These are phyloP conservation scores for Malassezia brasiliensis DNA, from an alignment of 1,284 basidiomycete species.

Conservation along the genomic window DNA sequence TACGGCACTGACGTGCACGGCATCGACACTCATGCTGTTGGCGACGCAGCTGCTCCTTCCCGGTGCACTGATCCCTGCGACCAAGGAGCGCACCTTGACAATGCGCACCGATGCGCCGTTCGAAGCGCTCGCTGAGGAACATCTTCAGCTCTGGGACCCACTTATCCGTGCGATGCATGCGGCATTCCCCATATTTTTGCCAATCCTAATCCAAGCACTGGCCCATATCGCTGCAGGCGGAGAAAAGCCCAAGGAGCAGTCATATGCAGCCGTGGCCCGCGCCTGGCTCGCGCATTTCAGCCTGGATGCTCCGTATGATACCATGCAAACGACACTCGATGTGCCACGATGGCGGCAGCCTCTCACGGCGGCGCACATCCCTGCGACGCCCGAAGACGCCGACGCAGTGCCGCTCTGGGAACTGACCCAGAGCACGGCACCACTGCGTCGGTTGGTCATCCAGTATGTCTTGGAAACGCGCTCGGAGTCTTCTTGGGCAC, in stretches of 20 bases:
- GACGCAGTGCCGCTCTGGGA: background rate
- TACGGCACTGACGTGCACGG: background rate
- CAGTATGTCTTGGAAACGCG: conserved; percentile 1
- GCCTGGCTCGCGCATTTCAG: conserved; percentile 9
- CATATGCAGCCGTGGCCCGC: background rate
- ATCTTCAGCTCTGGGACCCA: conserved; percentile 5
- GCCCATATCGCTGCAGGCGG: background rate
- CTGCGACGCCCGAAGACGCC: background rate
- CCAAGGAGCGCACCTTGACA: background rate
- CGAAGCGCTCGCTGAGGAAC: background rate
- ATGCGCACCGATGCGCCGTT: background rate
- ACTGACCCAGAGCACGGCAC: background rate
- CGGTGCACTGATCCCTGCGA: conserved; percentile 10
- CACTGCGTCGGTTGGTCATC: background rate
- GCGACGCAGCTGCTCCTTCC: conserved; percentile 12
- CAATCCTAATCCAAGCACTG: conserved; percentile 5
- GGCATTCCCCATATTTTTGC: background rate
- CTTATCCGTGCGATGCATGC: conserved; percentile 1
- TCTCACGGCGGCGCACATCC: background rate
- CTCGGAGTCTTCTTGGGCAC: background rate
- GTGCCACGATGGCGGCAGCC: conserved; percentile 11
- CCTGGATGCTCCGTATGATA: background rate
- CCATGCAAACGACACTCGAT: background rate
- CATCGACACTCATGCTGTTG: background rate
- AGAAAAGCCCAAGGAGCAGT: background rate